Percentiles rank a stretch among this genome's conserved stretches.
Evolutionary conservation across 495 filamentous ascomycete species (phyloP).

Genomic region (Delitschia confertaspora): DNA sequence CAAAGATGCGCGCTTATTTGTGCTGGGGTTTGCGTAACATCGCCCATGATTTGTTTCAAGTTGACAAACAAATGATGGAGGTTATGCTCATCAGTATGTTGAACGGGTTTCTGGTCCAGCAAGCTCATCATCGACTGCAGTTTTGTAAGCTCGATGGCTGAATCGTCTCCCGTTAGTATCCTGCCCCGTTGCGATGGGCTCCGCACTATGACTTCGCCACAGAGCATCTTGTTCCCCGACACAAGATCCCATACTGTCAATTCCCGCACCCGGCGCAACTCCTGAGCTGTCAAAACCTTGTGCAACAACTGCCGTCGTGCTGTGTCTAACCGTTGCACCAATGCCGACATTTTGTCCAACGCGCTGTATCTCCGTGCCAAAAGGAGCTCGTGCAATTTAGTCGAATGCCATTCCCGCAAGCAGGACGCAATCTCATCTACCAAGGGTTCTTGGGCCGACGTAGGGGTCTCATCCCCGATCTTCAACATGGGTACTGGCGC

Average conservation of each 20-base stretch:
- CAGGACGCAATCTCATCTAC: constrained; percentile 97
- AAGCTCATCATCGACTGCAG: constrained; percentile 94
- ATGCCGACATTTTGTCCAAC: constrained; percentile 68
- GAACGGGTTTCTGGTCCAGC: constrained; percentile 65
- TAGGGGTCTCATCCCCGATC: constrained; percentile 91
- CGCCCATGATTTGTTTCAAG: constrained; percentile 67
- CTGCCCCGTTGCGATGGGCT: constrained; percentile 76
- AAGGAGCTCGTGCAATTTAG: constrained; percentile 88
- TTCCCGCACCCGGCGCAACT: constrained; percentile 66
- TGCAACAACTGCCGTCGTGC: constrained; percentile 83
- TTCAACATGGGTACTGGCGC: constrained; percentile 96
- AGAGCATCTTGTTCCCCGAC: constrained; percentile 83
- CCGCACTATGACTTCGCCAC: constrained; percentile 84
- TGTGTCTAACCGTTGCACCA: constrained; percentile 73
- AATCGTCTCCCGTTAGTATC: constrained; percentile 84
- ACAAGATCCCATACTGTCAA: constrained; percentile 93
- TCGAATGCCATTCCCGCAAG: constrained; percentile 94
- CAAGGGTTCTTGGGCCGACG: constrained; percentile 76
- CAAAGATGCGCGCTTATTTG: constrained; percentile 75
- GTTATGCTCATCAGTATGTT: constrained; percentile 56
- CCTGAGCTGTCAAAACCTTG: constrained; percentile 78
- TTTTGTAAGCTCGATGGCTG: constrained; percentile 80
- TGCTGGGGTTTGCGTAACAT: constrained; percentile 54
- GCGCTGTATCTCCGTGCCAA: constrained; percentile 69
- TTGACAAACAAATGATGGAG: constrained; percentile 82